Conservation (phyloP, 495 filamentous ascomycete species). For the Tuber brumale region DNA sequence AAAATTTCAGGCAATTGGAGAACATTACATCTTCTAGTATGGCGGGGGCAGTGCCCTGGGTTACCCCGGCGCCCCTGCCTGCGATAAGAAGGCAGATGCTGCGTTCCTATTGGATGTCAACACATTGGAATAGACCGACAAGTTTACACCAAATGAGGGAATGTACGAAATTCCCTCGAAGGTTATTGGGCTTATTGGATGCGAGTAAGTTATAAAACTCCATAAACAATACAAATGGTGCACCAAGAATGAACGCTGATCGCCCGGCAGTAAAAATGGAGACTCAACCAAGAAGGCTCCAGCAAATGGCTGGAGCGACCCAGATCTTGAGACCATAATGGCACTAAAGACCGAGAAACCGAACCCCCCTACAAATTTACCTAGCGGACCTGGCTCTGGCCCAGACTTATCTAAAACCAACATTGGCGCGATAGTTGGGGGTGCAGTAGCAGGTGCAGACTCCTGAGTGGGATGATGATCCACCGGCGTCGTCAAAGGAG, state of each 20-base stretch:
- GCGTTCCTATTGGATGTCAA: slow-evolving; percentile 12
- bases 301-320: background rate
- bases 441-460: background rate
- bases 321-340: background rate
- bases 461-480: background rate
- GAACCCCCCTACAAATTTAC: too few relatives aligned
- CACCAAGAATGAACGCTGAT: background rate
- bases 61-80: background rate
- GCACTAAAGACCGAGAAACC: background rate
- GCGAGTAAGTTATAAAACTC: background rate
- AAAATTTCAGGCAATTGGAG: slow-evolving; percentile 8
- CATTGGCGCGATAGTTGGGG: background rate
- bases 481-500: too few relatives aligned
- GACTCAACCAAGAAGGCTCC: background rate
- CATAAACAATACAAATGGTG: background rate
- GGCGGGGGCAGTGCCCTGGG: slow-evolving; percentile 11
- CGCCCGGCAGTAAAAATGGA: background rate
- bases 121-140: slow-evolving; percentile 7
- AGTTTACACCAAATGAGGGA: slow-evolving; percentile 1
- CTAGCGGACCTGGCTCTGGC: too few relatives aligned
- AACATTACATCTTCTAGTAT: slow-evolving; percentile 16
- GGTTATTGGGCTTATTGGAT: background rate
- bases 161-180: background rate
- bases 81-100: slow-evolving; percentile 8
- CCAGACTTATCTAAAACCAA: background rate